Conservation (phyloP, 768 basidiomycete species). For the Exidia glandulosa region DNA sequence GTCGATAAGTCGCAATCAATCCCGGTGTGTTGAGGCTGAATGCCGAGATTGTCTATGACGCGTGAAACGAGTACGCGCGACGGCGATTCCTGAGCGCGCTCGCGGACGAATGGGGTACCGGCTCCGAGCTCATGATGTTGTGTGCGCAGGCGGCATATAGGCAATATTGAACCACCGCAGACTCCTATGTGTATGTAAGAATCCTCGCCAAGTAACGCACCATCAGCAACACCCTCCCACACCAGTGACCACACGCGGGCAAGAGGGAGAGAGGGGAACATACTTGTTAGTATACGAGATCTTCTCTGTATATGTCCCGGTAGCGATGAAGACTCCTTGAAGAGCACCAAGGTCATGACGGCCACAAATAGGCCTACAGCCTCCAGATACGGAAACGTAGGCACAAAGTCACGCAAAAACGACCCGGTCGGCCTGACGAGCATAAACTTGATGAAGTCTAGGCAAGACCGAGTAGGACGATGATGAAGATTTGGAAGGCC, state of each 20-base stretch:
- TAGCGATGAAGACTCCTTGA: no score
- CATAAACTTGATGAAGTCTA: constrained; percentile 50
- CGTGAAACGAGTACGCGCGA: no score
- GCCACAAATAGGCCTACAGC: constrained; percentile 77
- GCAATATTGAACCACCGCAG: constrained; percentile 92
- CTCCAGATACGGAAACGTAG: constrained; percentile 47
- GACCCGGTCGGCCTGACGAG: constrained; percentile 18
- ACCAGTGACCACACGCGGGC: no score
- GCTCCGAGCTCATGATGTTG: no score
- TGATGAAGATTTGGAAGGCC: constrained; percentile 50
- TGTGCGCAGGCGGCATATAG: no score
- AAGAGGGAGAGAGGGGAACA: constrained; percentile 25
- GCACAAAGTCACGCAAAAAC: not conserved
- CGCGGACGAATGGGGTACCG: no score
- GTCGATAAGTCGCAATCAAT: no score
- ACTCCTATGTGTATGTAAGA: constrained; percentile 88
- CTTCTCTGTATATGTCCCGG: constrained; percentile 92
- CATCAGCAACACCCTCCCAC: no score
- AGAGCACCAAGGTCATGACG: constrained; percentile 81
- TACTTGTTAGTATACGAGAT: constrained; percentile 94
- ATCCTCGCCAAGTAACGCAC: constrained; percentile 38
- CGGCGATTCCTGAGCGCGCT: no score
- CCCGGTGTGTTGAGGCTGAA: no score
- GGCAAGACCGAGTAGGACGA: constrained; percentile 58
- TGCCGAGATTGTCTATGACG: no score